Base-by-base conservation (phyloP, 495 filamentous ascomycete species). In the Apiosordaria backusii region DNA sequence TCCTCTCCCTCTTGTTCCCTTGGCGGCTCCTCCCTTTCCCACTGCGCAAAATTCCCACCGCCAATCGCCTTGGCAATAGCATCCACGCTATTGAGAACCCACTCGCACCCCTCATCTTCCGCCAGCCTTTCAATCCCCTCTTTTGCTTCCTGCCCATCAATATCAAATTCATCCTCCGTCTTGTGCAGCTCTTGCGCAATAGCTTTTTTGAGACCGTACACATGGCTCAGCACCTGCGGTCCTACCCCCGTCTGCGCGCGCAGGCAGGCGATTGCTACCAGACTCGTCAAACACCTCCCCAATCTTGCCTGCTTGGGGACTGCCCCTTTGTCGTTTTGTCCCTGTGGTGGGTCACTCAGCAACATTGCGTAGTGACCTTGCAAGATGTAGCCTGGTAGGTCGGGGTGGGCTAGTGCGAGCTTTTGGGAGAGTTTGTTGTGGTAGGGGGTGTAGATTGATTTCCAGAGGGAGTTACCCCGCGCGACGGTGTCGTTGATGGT, bases 331-430 rank as follows among this genome's bases (percentile, higher is more conserved):
- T 89, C 86, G 0, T 72, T 69, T 0, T n/a, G n/a, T n/a, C n/a
- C n/a, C n/a, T n/a, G n/a, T n/a, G 35, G 10, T 6, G 90, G 89
- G 69, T 92, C 87, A 1, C 88, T 81, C 45, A 93, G 81, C 16
- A 92, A 67, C 18, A 85, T 85, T 1, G 89, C 87, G 72, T 93
- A 93, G 64, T 92, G 85, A 64, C 79, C 79, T 57, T 86, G 81
- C 35, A 92, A 77, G 67, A 93, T 92, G 64, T 88, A 83, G n/a
- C 92, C 89, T 0, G 90, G 90, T 19, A 93, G 75, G 70, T 93
- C 90, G 1, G 90, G 89, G 68, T 93, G 90, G 15, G 88, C 84
- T 25, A 83, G 80, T 0, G 85, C 88, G 1, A 93, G 81, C 72
- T 87, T 89, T 4, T 80, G 72, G 60, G 85, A 83, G 3, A 93